phyloP scores from a whole-genome alignment of 2,329 filamentous ascomycete genomes.

The Paraphaeosphaeria sporulosa region DNA sequence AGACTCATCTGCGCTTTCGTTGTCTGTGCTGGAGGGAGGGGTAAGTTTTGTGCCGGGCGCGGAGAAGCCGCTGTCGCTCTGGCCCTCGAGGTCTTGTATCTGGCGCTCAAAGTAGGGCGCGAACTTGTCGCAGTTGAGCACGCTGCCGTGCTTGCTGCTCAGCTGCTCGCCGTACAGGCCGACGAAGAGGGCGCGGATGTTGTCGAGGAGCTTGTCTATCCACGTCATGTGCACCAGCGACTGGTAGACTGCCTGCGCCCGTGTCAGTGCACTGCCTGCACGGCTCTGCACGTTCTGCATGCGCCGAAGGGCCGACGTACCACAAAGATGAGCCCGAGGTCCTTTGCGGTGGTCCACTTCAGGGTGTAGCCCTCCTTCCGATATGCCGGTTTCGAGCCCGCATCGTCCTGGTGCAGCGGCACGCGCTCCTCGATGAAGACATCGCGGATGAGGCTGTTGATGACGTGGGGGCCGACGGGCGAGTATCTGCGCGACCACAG shows the following conservation, averaged over 20 bases:
- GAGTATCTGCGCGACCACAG: slow-evolving; percentile 92
- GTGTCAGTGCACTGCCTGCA: slow-evolving; percentile 1
- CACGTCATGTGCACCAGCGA: slow-evolving; percentile 93
- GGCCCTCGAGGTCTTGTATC: slow-evolving; percentile 78
- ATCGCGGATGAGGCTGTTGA: slow-evolving; percentile 95
- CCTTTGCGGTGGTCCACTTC: slow-evolving; percentile 92
- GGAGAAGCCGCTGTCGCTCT: slow-evolving; percentile 48
- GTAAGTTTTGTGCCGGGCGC: slow-evolving; percentile 57
- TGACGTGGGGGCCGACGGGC: slow-evolving; percentile 78
- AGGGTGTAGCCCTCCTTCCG: slow-evolving; percentile 92
- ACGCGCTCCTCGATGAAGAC: slow-evolving; percentile 97
- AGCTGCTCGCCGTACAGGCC: slow-evolving; percentile 89
- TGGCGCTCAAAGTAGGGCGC: slow-evolving; percentile 96
- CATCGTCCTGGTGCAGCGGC: slow-evolving; percentile 66
- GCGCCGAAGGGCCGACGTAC: slow-evolving; percentile 59
- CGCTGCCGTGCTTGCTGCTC: slow-evolving; percentile 78
- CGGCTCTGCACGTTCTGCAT: background rate
- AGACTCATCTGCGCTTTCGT: slow-evolving; percentile 58
- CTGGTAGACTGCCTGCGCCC: slow-evolving; percentile 85
- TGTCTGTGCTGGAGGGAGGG: slow-evolving; percentile 59
- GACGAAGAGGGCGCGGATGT: slow-evolving; percentile 90
- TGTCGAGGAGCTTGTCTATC: slow-evolving; percentile 96
- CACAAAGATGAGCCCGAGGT: slow-evolving; percentile 94
- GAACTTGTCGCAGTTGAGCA: slow-evolving; percentile 78
- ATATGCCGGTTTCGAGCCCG: slow-evolving; percentile 75